phyloP scores from a whole-genome alignment of 495 filamentous ascomycete genomes.

The Aspergillus indologenus region DNA sequence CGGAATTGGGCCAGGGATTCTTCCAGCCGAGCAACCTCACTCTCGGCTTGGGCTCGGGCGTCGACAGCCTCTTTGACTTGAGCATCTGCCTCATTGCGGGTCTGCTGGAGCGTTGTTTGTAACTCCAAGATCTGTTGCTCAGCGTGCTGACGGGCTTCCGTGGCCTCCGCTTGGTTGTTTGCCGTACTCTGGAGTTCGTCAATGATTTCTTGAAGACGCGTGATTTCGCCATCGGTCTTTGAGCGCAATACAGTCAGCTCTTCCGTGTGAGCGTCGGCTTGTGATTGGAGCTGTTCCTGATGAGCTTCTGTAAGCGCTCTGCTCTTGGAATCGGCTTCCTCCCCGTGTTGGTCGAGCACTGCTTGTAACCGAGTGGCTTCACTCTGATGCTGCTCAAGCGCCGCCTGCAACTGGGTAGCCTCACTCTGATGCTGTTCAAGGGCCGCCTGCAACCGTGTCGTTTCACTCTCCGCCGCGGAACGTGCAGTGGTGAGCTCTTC shows the following conservation, averaged over 20 bases:
- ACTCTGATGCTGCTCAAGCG: constrained; percentile 13
- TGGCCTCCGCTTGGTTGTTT: constrained; percentile 11
- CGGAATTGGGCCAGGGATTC: constrained; percentile 21
- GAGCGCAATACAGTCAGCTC: constrained; percentile 19
- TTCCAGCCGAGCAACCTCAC: constrained; percentile 18
- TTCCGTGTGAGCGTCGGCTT: constrained; percentile 6
- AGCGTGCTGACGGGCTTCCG: constrained; percentile 29
- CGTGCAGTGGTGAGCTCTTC: constrained; percentile 15
- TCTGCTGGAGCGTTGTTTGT: constrained; percentile 38
- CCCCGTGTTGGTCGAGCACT: constrained; percentile 6
- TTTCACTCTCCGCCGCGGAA: constrained; percentile 16
- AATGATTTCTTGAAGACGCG: constrained; percentile 24
- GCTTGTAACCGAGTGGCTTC: constrained; percentile 24
- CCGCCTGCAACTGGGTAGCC: constrained; percentile 20
- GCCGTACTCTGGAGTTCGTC: constrained; percentile 20
- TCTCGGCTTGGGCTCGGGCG: constrained; percentile 17
- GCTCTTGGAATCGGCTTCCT: constrained; percentile 1
- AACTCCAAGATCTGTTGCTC: constrained; percentile 35
- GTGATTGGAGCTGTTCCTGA: constrained; percentile 14
- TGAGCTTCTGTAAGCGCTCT: constrained; percentile 9
- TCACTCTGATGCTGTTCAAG: constrained; percentile 11
- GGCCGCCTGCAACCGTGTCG: constrained; percentile 21
- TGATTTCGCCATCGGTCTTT: constrained; percentile 21
- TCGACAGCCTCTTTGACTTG: constrained; percentile 29
- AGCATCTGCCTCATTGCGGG: constrained; percentile 34